These are phyloP conservation scores for Alternaria sp. DNA, from an alignment of 2,329 filamentous ascomycete species.

Conservation along the genomic window DNA sequence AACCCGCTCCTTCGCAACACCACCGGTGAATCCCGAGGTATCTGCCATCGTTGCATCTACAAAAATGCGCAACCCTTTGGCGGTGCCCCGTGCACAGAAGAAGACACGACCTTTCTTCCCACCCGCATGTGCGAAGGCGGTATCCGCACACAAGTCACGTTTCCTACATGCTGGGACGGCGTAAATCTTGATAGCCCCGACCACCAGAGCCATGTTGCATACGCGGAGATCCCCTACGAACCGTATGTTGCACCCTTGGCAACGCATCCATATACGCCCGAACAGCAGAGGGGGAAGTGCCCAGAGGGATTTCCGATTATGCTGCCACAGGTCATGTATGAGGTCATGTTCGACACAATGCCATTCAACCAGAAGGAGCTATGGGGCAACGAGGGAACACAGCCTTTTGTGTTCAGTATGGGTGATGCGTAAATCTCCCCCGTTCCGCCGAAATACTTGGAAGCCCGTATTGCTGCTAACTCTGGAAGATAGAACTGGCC, in stretches of 20 bases:
- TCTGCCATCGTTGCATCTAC: conserved; percentile 45
- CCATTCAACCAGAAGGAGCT: conserved; percentile 37
- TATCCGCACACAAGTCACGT: conserved; percentile 56
- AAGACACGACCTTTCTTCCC: conserved; percentile 51
- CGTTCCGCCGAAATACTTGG: not conserved
- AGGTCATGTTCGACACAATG: conserved; percentile 58
- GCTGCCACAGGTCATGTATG: conserved; percentile 58
- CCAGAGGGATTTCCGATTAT: conserved; percentile 55
- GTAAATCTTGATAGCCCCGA: conserved; percentile 61
- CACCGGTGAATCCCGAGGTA: conserved; percentile 40
- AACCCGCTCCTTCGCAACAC: conserved; percentile 46
- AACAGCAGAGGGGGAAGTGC: conserved; percentile 49
- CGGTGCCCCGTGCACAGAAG: conserved; percentile 49
- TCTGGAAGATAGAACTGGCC: conserved; percentile 32
- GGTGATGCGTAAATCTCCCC: conserved; percentile 38
- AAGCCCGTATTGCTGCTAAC: not conserved
- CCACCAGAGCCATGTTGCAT: conserved; percentile 63
- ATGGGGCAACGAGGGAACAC: conserved; percentile 39
- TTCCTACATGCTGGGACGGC: conserved; percentile 63
- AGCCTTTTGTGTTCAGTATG: conserved; percentile 45
- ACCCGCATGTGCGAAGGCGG: conserved; percentile 54
- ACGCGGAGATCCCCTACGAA: conserved; percentile 45
- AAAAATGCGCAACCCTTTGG: conserved; percentile 43
- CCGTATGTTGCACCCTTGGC: conserved; percentile 33
- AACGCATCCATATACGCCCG: conserved; percentile 30